Conservation (phyloP, 345 rosid genomes). For the Fremontodendron californicum region DNA sequence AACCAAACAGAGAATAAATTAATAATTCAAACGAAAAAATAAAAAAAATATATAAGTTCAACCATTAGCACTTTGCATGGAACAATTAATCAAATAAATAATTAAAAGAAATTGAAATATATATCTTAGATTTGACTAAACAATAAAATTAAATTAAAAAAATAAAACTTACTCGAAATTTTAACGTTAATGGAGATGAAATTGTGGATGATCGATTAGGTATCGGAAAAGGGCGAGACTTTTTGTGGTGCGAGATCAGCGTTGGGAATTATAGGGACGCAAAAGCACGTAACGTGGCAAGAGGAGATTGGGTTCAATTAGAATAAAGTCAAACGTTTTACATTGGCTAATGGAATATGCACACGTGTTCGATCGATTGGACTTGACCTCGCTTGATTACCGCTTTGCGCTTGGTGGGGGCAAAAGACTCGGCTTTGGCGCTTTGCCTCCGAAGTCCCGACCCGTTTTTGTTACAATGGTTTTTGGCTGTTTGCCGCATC, state of each 20-base stretch:
- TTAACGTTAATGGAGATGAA: not conserved
- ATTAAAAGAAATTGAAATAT: not conserved
- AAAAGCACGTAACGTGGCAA: constrained; percentile 18
- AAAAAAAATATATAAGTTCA: not conserved
- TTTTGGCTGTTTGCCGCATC: too few relatives aligned
- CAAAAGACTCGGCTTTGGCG: not conserved
- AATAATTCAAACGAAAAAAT: not conserved
- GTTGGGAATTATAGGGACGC: constrained; percentile 29
- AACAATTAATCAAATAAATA: not conserved
- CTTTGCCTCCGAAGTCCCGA: not conserved
- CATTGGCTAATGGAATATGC: not conserved
- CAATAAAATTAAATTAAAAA: not conserved
- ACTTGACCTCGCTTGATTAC: constrained; percentile 12
- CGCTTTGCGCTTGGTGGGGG: not conserved
- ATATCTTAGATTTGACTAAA: not conserved
- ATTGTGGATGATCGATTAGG: constrained; percentile 22
- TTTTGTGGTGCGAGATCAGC: constrained; percentile 26
- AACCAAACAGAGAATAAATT: constrained; percentile 7
- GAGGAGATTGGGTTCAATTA: not conserved
- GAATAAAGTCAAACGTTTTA: constrained; percentile 20
- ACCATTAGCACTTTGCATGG: not conserved
- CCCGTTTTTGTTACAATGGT: too few relatives aligned
- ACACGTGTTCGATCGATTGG: constrained; percentile 16
- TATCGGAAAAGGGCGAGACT: not conserved
- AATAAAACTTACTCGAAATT: constrained; percentile 24